phyloP scores from a whole-genome alignment of 2,329 filamentous ascomycete species.

The Myotisia sp. region DNA sequence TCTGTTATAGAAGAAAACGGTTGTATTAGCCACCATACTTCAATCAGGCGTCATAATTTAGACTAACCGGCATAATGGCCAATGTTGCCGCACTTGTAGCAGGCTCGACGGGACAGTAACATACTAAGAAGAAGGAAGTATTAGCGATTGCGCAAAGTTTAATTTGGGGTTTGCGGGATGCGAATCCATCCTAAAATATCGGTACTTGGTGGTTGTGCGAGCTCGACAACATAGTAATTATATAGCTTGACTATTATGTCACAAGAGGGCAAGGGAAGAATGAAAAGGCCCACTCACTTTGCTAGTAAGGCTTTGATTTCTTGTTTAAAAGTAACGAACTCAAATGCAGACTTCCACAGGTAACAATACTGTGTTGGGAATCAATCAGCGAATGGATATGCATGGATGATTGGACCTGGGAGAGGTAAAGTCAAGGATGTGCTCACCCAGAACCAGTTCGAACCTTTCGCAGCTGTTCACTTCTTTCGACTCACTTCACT shows the following conservation, averaged over 20 bases:
- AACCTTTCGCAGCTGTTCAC: slow-evolving; percentile 3
- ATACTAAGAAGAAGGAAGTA: slow-evolving; percentile 31
- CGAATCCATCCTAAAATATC: background rate
- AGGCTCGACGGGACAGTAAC: slow-evolving; percentile 72
- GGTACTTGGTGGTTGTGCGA: background rate
- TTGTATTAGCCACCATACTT: background rate
- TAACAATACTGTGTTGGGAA: background rate
- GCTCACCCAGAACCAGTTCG: too few relatives aligned
- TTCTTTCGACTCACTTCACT: slow-evolving; percentile 1
- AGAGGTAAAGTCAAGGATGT: too few relatives aligned
- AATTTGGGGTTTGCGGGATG: background rate
- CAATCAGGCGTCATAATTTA: background rate
- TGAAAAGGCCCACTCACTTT: too few relatives aligned
- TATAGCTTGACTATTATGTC: too few relatives aligned
- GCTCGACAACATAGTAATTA: slow-evolving; percentile 1
- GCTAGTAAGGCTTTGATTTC: background rate
- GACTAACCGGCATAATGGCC: slow-evolving; percentile 47
- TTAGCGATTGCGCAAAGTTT: slow-evolving; percentile 1
- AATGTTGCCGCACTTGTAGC: slow-evolving; percentile 67
- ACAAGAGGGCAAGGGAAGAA: too few relatives aligned
- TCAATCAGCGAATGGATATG: background rate
- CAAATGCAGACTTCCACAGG: background rate
- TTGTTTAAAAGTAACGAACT: background rate
- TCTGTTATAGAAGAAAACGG: slow-evolving; percentile 36
- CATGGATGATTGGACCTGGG: too few relatives aligned